Evolutionary conservation across 306 rosid genomes (phyloP), one percentile per base, ranked within the genome.

Genomic region (Malus asiatica): DNA sequence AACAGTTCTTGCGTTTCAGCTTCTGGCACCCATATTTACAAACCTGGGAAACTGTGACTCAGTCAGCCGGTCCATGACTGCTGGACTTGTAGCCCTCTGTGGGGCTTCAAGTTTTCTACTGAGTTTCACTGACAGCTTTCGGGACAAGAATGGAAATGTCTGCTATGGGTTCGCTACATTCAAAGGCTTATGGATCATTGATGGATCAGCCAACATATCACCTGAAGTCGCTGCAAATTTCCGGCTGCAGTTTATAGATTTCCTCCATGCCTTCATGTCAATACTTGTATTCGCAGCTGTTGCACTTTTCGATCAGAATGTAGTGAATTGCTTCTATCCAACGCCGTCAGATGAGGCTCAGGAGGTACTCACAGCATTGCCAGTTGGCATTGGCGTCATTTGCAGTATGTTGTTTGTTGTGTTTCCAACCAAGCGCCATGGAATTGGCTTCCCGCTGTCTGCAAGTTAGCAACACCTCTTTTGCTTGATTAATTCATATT

Each of bases 361-460:
- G 85, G 87, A 90, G 69, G 46, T 95, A 77, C 79, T 91, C 15
- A 69, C 72, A 5, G 71, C 81, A 58, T 45, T 90, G 81, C 98
- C 97, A 8, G 81, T 89, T 70, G 88, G 80, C 53, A 90, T 90
- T 77, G 98, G 93, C 1, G 82, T 85, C 51, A 11, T 88, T 11
- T 89, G 97, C 48, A 93, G 98, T 55, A 30, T 86, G 87, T 23
- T 88, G 22, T 89, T 93, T 75, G 83, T 93, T 68, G 65, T 64
- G 30, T 89, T 93, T 48, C 97, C 98, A 1, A 86, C 86, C 75
- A 88, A 81, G 66, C 90, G 95, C 78, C 97, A 86, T 76, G 97
- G 98, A 16, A 89, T 93, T 76, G 97, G 98, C 7, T 93, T 88
- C 81, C 98, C 98, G 12, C 84, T 90, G 65, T 86, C 96, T 15